These are phyloP conservation scores for Odonthalia washingtoniensis DNA, from an alignment of 31 red algal genomes.

Conservation along the genomic window DNA sequence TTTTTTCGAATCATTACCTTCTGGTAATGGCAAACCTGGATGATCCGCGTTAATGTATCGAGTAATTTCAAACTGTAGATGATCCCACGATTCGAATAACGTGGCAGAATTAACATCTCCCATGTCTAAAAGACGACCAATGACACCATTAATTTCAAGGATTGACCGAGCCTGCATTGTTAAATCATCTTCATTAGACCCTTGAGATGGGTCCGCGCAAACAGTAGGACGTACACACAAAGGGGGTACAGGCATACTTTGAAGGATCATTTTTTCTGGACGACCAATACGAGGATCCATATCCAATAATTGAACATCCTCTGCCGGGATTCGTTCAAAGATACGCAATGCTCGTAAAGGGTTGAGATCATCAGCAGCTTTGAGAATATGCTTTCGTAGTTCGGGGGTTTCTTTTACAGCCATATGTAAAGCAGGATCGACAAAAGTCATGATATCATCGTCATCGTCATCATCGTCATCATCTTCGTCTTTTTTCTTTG, in stretches of 20 bases:
- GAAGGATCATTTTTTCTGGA: slow-evolving; percentile 91
- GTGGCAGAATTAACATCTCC: slow-evolving; percentile 49
- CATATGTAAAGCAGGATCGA: slow-evolving; percentile 61
- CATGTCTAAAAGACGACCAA: slow-evolving; percentile 75
- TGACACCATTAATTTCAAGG: slow-evolving; percentile 75
- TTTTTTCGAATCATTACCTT: slow-evolving; percentile 60
- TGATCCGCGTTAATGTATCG: slow-evolving; percentile 94
- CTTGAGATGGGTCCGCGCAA: slow-evolving; percentile 84
- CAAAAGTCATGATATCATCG: slow-evolving; percentile 55
- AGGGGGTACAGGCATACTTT: slow-evolving; percentile 92
- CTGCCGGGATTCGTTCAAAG: slow-evolving; percentile 80
- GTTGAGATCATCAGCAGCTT: slow-evolving; percentile 86
- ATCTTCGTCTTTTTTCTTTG: slow-evolving; percentile 83
- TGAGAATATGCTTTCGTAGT: slow-evolving; percentile 72
- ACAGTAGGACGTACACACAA: slow-evolving; percentile 97
- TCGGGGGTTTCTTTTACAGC: slow-evolving; percentile 64
- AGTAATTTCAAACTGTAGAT: slow-evolving; percentile 80
- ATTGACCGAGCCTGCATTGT: slow-evolving; percentile 93
- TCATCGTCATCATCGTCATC: slow-evolving; percentile 70
- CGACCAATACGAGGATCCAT: slow-evolving; percentile 88
- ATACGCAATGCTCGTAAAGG: slow-evolving; percentile 82
- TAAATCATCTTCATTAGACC: slow-evolving; percentile 98
- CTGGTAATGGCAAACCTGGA: slow-evolving; percentile 74
- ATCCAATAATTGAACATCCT: slow-evolving; percentile 88
- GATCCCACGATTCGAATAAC: slow-evolving; percentile 95